These are phyloP conservation scores for Zancudomyces culisetae DNA, from an alignment of 371 early-diverging fungal species.

Conservation along the genomic window DNA sequence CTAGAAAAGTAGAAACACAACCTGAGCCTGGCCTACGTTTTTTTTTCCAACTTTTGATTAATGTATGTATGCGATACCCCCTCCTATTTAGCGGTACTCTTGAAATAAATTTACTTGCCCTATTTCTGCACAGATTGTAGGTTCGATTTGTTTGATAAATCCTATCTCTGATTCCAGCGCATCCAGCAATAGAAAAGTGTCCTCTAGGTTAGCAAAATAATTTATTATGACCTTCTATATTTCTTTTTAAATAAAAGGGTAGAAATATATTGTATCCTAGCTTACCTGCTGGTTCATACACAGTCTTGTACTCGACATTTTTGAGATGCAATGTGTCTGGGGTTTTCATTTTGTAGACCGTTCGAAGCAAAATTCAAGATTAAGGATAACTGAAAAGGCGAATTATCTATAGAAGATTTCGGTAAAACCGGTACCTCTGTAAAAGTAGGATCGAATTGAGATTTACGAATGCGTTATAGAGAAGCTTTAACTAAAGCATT, in stretches of 20 bases:
- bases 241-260: not conserved
- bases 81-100: too few species aligned
- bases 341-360: conserved; percentile 8
- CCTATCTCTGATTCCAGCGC: conserved; percentile 61
- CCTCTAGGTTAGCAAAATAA: conserved; percentile 30
- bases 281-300: conserved; percentile 64
- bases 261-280: not conserved
- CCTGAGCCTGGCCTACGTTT: conserved; percentile 62
- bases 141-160: conserved; percentile 28
- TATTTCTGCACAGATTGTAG: conserved; percentile 63
- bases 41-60: too few species aligned
- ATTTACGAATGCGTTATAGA: too few species aligned
- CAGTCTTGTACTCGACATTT: conserved; percentile 35
- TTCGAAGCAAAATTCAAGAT: too few species aligned
- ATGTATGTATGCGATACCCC: too few species aligned
- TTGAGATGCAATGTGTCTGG: conserved; percentile 43
- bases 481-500: too few species aligned
- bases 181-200: conserved; percentile 80
- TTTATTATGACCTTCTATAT: not conserved
- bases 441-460: too few species aligned
- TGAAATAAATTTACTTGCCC: too few species aligned
- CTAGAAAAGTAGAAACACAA: conserved; percentile 33
- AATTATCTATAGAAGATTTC: too few species aligned
- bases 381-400: too few species aligned
- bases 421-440: too few species aligned